Base-by-base conservation (phyloP, 163 green algal genomes). In the Scenedesmus sp. region DNA sequence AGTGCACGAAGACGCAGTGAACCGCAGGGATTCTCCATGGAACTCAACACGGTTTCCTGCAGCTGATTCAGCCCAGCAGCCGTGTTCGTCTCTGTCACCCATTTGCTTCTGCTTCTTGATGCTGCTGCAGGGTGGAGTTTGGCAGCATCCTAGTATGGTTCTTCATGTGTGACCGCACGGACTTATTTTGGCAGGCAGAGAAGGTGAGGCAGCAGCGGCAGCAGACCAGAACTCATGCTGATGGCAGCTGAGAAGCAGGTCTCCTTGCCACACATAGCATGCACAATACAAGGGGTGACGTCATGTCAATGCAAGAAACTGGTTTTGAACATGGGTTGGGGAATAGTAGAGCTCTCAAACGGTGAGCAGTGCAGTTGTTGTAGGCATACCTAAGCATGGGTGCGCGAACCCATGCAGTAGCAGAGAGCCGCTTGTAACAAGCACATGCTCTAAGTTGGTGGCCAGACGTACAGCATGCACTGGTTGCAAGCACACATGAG, bases 121-220 rank as follows among this genome's bases (percentile, higher is more conserved):
- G 20, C 86, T 89, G 81, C 73, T 92, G 85, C 93, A 92, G 91
- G 56, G 96, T 96, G 8, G 97, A 99, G 92, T 97, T 98, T 93
- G 97, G 97, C 9, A 94, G 92, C 46, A 96, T 99, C 55, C 94
- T 99, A 79, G 54, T 97, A 2, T 99, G 97, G 96, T 98, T 98
- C 89, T 99, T 97, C 87, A 10, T 99, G 3, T 97, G 94, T 59
- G 98, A 99, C 92, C 95, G 98, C 76, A 99, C 97, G 4, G 90
- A 88, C 4, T 0, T 98, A 0, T 91, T 99, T n/a, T 90, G 86
- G 12, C 64, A 93, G 0, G 93, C 89, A 20, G 86, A 91, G 10
- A 98, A 98, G 94, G 95, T 96, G 84, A 54, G 92, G 3, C 46
- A 13, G 66, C n/a, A 26, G 66, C 20, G 73, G 64, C 20, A 34